A percentile compares a stretch with the other conserved stretches of the same genome.
Conservation (phyloP, 2,329 filamentous ascomycete species). For the Fusarium sp. region DNA sequence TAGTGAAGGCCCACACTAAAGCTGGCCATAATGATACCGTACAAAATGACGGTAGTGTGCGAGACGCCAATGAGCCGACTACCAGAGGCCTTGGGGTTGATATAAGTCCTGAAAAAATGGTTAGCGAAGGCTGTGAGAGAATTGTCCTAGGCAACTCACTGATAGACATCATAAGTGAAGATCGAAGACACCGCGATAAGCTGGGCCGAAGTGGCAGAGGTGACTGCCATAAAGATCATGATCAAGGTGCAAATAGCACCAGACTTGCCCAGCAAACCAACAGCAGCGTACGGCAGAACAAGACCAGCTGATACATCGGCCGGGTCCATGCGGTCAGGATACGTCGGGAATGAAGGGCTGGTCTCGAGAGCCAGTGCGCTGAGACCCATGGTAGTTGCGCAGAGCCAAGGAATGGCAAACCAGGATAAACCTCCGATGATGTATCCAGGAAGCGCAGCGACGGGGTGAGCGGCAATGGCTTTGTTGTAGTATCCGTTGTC, state of each 20-base stretch:
- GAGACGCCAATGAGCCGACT: conserved; percentile 85
- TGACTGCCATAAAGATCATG: conserved; percentile 73
- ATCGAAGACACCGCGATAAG: conserved; percentile 91
- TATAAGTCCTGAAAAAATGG: conserved; percentile 48
- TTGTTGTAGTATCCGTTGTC: conserved; percentile 95
- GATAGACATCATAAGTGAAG: conserved; percentile 58
- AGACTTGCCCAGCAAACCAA: conserved; percentile 76
- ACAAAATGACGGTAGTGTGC: conserved; percentile 78
- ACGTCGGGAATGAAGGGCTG: conserved; percentile 53
- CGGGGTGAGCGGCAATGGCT: conserved; percentile 88
- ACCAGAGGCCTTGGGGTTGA: conserved; percentile 83
- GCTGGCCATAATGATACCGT: conserved; percentile 82
- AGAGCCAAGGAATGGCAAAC: conserved; percentile 95
- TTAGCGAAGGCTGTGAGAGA: accelerated
- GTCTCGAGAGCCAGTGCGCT: conserved; percentile 83
- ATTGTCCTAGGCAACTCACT: neutral
- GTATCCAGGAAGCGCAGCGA: conserved; percentile 90
- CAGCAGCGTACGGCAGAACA: conserved; percentile 87
- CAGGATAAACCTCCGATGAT: conserved; percentile 88
- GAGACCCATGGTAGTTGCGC: conserved; percentile 90
- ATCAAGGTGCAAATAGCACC: conserved; percentile 46
- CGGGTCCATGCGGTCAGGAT: conserved; percentile 63
- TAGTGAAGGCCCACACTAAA: conserved; percentile 84
- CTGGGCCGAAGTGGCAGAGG: conserved; percentile 85
- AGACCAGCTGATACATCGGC: conserved; percentile 85